Percentiles rank a stretch among this genome's conserved stretches.
phyloP scores from a whole-genome alignment of 2,329 filamentous ascomycete species.

The Fusarium duplospermum region DNA sequence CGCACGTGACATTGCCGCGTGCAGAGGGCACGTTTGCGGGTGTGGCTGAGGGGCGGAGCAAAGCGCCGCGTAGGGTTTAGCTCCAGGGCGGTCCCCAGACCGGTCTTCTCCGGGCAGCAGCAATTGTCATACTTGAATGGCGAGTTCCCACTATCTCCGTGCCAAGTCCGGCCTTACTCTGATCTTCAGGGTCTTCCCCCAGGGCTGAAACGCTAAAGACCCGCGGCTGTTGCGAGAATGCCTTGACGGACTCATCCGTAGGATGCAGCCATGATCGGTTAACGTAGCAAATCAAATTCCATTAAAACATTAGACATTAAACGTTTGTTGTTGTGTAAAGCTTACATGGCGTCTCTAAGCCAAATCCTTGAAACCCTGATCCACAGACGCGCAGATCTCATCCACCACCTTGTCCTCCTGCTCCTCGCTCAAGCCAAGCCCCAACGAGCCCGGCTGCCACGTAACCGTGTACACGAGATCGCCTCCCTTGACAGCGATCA shows the following conservation, averaged over 20 bases:
- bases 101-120: constrained; percentile 6
- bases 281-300: neutral
- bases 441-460: constrained; percentile 41
- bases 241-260: neutral
- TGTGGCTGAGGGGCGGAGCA: constrained; percentile 23
- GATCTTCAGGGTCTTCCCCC: constrained; percentile 19
- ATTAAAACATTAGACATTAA: constrained; percentile 5
- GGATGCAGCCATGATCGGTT: neutral
- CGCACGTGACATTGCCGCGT: constrained; percentile 19
- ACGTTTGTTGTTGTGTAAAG: neutral
- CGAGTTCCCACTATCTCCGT: constrained; percentile 15
- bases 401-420: constrained; percentile 35
- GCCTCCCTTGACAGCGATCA: constrained; percentile 32
- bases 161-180: constrained; percentile 3
- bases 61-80: neutral
- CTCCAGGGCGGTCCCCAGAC: neutral
- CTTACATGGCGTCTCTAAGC: constrained; percentile 11
- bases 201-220: neutral
- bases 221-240: neutral
- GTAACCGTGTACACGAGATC: constrained; percentile 38
- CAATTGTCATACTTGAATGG: constrained; percentile 6
- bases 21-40: neutral
- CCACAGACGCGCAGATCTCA: constrained; percentile 25
- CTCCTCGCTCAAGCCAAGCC: constrained; percentile 22
- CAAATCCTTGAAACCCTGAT: constrained; percentile 26